Conservation (phyloP, 2,329 filamentous ascomycete genomes). For the Huntiella abstrusa region DNA sequence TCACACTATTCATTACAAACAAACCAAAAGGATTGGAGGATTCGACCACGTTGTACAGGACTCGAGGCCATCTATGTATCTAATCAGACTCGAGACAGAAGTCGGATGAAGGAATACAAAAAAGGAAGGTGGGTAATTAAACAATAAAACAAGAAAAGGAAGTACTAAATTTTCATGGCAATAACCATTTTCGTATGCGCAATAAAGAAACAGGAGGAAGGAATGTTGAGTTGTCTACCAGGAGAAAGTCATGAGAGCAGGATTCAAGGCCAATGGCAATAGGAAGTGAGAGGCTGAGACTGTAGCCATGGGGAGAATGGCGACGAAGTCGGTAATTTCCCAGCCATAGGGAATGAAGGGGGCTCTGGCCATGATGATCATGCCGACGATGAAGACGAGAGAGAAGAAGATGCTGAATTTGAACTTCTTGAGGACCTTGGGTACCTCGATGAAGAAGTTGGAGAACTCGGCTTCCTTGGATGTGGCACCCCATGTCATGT, state of each 20-base stretch:
- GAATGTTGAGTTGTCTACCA: slow-evolving; percentile 30
- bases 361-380: slow-evolving; percentile 45
- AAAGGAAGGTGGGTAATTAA: not conserved
- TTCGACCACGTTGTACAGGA: too few species aligned
- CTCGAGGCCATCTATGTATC: too few species aligned
- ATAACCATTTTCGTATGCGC: too few species aligned
- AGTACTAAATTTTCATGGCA: not conserved
- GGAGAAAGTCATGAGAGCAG: slow-evolving; percentile 63
- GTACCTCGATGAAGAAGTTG: slow-evolving; percentile 72
- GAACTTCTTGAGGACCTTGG: slow-evolving; percentile 61
- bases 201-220: not conserved
- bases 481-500: slow-evolving; percentile 76
- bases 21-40: too few species aligned
- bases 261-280: slow-evolving; percentile 55
- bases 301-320: slow-evolving; percentile 57
- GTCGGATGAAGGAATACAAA: too few species aligned
- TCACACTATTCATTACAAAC: too few species aligned
- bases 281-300: slow-evolving; percentile 52
- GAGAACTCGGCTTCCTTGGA: slow-evolving; percentile 65
- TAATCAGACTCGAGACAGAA: too few species aligned
- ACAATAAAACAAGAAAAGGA: not conserved
- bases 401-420: slow-evolving; percentile 52
- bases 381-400: slow-evolving; percentile 35
- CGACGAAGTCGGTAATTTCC: slow-evolving; percentile 52
- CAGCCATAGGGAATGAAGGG: slow-evolving; percentile 46